Conservation (phyloP, 1,284 basidiomycete species). For the Ceratobasidium papillatum region DNA sequence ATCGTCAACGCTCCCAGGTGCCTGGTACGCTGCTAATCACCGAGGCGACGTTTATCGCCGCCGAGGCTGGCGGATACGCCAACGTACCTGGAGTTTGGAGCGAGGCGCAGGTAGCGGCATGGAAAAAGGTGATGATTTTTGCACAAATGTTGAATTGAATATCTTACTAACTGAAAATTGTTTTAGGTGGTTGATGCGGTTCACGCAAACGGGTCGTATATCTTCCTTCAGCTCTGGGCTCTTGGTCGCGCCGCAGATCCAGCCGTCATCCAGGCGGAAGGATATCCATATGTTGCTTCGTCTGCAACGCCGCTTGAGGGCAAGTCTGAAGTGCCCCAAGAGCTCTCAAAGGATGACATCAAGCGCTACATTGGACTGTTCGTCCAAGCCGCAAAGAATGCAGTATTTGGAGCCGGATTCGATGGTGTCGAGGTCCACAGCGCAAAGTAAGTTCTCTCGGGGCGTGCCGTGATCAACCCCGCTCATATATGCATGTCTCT, state of each 20-base stretch:
- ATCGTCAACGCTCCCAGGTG: slow-evolving; percentile 47
- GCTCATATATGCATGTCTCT: too few relatives aligned
- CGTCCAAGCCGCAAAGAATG: slow-evolving; percentile 53
- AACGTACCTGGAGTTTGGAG: slow-evolving; percentile 48
- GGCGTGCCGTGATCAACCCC: too few relatives aligned
- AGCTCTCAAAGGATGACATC: slow-evolving; percentile 48
- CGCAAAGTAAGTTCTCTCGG: slow-evolving; percentile 47
- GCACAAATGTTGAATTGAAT: not conserved
- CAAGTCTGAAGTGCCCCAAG: slow-evolving; percentile 43
- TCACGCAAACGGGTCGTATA: slow-evolving; percentile 52
- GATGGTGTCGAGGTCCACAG: slow-evolving; percentile 59
- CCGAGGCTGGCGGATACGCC: slow-evolving; percentile 42
- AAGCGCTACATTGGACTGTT: slow-evolving; percentile 52
- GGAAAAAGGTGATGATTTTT: slow-evolving; percentile 45
- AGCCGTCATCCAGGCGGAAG: slow-evolving; percentile 44
- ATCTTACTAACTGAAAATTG: not conserved
- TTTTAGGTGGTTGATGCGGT: slow-evolving; percentile 34
- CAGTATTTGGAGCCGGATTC: slow-evolving; percentile 57
- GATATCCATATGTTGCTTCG: slow-evolving; percentile 48
- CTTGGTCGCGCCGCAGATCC: slow-evolving; percentile 51
- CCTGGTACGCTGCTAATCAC: slow-evolving; percentile 49
- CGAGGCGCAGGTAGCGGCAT: slow-evolving; percentile 47
- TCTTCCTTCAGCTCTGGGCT: slow-evolving; percentile 55
- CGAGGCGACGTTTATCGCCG: slow-evolving; percentile 49
- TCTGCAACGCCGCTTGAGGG: slow-evolving; percentile 46